phyloP scores from a whole-genome alignment of 1,284 basidiomycete species.

The Boletus sp. region DNA sequence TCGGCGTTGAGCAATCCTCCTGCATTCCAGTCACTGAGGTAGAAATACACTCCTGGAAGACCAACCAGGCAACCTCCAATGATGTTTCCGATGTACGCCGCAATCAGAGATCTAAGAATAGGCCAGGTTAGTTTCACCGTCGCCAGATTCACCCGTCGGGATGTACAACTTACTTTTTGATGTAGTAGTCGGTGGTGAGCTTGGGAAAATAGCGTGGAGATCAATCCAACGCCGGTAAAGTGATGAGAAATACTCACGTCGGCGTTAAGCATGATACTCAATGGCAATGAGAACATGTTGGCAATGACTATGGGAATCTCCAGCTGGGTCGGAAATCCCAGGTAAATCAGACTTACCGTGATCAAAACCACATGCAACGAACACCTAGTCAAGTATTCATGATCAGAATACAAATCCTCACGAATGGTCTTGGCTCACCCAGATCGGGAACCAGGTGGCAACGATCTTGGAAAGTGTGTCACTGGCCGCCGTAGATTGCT shows the following conservation, averaged over 20 bases:
- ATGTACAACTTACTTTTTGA: conserved; percentile 53
- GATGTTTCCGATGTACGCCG: conserved; percentile 67
- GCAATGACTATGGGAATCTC: conserved; percentile 48
- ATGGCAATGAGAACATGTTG: conserved; percentile 73
- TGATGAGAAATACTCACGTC: conserved; percentile 41
- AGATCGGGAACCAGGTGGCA: conserved; percentile 75
- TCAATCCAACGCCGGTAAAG: conserved; percentile 5
- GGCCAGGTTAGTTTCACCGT: not conserved
- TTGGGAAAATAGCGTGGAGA: conserved; percentile 23
- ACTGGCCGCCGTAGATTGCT: conserved; percentile 73
- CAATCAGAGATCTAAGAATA: conserved; percentile 57
- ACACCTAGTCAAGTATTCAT: conserved; percentile 45
- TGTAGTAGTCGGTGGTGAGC: conserved; percentile 59
- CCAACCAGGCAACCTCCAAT: conserved; percentile 65
- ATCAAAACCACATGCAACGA: conserved; percentile 70
- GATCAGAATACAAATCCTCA: not conserved
- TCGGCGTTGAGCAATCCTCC: conserved; percentile 41
- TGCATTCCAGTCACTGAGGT: conserved; percentile 50
- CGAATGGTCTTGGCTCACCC: conserved; percentile 41
- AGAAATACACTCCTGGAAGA: conserved; percentile 61
- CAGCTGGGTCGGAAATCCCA: not conserved
- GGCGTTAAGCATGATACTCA: conserved; percentile 72
- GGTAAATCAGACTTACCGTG: conserved; percentile 49
- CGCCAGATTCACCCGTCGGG: not conserved
- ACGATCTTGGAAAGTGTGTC: conserved; percentile 76